phyloP scores from a whole-genome alignment of 2,329 filamentous ascomycete genomes.

The Botryotinia calthae region DNA sequence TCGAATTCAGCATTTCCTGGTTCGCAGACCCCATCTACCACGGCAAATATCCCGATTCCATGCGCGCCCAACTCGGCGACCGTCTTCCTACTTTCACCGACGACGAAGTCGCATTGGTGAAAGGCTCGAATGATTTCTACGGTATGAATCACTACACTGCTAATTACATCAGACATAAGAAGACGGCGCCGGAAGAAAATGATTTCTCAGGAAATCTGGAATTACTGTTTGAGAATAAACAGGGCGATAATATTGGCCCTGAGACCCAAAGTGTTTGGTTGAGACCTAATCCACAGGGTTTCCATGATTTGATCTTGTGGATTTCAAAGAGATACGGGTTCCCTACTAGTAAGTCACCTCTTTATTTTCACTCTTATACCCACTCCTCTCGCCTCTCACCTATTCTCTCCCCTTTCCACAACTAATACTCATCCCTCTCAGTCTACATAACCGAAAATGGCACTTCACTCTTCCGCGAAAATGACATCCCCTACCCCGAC shows the following conservation, averaged over 20 bases:
- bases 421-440: not conserved
- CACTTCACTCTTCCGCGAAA: constrained; percentile 80
- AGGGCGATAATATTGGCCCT: constrained; percentile 70
- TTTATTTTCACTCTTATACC: too few relatives aligned
- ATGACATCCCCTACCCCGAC: constrained; percentile 66
- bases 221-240: constrained; percentile 66
- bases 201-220: constrained; percentile 78
- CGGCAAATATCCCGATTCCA: constrained; percentile 79
- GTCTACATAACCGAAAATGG: constrained; percentile 83
- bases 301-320: constrained; percentile 75
- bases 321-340: constrained; percentile 69
- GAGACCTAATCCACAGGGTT: constrained; percentile 70
- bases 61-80: constrained; percentile 76
- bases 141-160: constrained; percentile 94
- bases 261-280: constrained; percentile 84
- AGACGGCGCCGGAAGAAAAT: constrained; percentile 55
- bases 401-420: not conserved
- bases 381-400: too few relatives aligned
- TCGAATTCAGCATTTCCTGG: constrained; percentile 86
- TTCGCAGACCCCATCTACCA: constrained; percentile 86
- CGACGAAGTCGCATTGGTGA: constrained; percentile 70
- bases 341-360: constrained; percentile 7
- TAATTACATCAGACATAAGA: constrained; percentile 77
- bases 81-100: constrained; percentile 72
- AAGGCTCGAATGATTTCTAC: constrained; percentile 90